Evolutionary conservation across 768 basidiomycete genomes (phyloP).

Genomic region (Kondoa malvinella): DNA sequence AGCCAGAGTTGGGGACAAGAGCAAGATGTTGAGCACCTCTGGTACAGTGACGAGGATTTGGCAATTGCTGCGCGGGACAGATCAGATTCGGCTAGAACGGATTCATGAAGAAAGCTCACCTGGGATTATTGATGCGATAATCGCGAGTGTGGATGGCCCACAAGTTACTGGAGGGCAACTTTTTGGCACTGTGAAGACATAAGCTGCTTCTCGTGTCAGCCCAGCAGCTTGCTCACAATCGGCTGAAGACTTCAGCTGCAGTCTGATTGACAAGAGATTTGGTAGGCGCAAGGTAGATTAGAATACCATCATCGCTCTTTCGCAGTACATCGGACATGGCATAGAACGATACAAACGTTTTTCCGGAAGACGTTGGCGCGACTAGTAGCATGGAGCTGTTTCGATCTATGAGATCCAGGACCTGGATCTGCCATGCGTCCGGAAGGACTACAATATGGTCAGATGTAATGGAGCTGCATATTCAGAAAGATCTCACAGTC

Average conservation of each 20-base stretch:
- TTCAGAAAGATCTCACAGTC: too few species aligned
- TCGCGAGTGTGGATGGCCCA: conserved; percentile 23
- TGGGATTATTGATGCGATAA: conserved; percentile 39
- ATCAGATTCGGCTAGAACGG: too few species aligned
- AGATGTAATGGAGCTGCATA: too few species aligned
- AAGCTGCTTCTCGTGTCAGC: too few species aligned
- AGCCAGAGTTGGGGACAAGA: conserved; percentile 51
- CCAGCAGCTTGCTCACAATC: too few species aligned
- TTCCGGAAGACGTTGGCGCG: conserved; percentile 35
- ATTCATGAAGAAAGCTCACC: too few species aligned
- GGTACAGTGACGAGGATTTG: conserved; percentile 62
- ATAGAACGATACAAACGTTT: conserved; percentile 61
- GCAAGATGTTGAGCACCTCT: conserved; percentile 51
- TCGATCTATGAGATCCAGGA: conserved; percentile 48
- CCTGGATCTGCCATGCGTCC: conserved; percentile 52
- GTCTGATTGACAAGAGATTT: conserved; percentile 53
- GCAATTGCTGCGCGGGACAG: too few species aligned
- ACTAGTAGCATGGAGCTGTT: conserved; percentile 49
- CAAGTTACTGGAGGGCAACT: conserved; percentile 48
- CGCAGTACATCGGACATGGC: conserved; percentile 56
- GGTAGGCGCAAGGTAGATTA: conserved; percentile 59
- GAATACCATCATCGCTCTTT: conserved; percentile 47
- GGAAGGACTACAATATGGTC: too few species aligned
- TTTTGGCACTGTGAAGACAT: conserved; percentile 35
- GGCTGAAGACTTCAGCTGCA: conserved; percentile 55